phyloP scores from a whole-genome alignment of 2,329 filamentous ascomycete genomes.

The Pseudocercospora fuligena region DNA sequence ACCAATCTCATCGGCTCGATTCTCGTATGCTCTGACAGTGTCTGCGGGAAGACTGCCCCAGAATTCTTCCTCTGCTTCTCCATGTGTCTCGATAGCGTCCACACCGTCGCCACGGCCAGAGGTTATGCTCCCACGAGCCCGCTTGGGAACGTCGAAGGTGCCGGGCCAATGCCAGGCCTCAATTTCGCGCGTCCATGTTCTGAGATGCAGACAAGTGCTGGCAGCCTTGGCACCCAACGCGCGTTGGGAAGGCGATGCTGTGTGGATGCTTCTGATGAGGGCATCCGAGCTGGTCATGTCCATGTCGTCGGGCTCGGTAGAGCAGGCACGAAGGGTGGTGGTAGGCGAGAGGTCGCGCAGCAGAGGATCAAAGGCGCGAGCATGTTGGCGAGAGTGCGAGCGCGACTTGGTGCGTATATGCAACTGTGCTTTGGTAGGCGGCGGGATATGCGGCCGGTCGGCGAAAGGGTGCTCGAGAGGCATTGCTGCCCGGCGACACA shows the following conservation, averaged over 20 bases:
- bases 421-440: constrained; percentile 24
- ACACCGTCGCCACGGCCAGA: neutral
- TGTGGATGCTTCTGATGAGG: constrained; percentile 62
- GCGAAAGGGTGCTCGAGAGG: constrained; percentile 36
- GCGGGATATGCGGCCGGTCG: constrained; percentile 35
- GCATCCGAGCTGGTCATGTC: constrained; percentile 41
- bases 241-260: constrained; percentile 67
- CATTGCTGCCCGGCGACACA: constrained; percentile 25
- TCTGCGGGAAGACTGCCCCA: constrained; percentile 72
- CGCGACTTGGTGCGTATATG: constrained; percentile 36
- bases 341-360: constrained; percentile 66
- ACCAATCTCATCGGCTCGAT: constrained; percentile 74
- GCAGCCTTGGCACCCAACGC: constrained; percentile 74
- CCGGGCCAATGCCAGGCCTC: constrained; percentile 64
- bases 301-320: constrained; percentile 44
- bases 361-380: constrained; percentile 47
- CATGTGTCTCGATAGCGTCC: constrained; percentile 30
- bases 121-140: constrained; percentile 14
- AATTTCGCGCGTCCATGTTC: constrained; percentile 77
- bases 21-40: constrained; percentile 71
- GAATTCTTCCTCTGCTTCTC: constrained; percentile 52
- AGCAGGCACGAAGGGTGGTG: constrained; percentile 65
- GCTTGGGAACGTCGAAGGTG: constrained; percentile 49
- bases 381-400: constrained; percentile 36
- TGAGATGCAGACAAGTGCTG: constrained; percentile 70